A percentile compares a stretch with the other conserved stretches of the same genome.
phyloP scores from a whole-genome alignment of 192 early-diverging fungal genomes.

The Linnemannia schmuckeri region DNA sequence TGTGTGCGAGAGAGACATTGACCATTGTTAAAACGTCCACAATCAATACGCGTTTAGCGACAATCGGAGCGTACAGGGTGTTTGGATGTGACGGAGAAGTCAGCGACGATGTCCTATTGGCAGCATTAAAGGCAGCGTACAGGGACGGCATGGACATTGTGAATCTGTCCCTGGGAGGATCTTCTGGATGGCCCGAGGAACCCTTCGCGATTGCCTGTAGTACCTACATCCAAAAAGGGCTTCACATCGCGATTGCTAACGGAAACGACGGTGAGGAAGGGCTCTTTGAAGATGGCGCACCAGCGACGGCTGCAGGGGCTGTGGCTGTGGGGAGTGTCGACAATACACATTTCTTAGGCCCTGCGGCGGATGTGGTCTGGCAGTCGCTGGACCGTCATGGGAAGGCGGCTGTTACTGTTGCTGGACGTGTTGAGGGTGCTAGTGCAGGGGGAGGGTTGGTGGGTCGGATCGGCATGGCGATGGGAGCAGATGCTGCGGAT shows the following conservation, averaged over 20 bases:
- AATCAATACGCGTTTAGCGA: slow-evolving; percentile 47
- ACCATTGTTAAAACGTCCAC: no score
- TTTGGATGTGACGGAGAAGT: slow-evolving; percentile 82
- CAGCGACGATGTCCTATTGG: slow-evolving; percentile 77
- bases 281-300: slow-evolving; percentile 40
- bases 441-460: background rate
- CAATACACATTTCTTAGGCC: slow-evolving; percentile 41
- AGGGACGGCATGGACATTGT: slow-evolving; percentile 83
- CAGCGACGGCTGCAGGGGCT: slow-evolving; percentile 34
- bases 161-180: slow-evolving; percentile 85
- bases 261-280: slow-evolving; percentile 76
- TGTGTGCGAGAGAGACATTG: no score
- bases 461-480: slow-evolving; percentile 30
- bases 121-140: slow-evolving; percentile 79
- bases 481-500: slow-evolving; percentile 30
- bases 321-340: slow-evolving; percentile 69
- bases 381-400: slow-evolving; percentile 3
- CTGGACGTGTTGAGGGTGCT: background rate
- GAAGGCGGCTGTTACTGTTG: background rate
- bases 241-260: slow-evolving; percentile 69
- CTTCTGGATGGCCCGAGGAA: slow-evolving; percentile 70
- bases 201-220: slow-evolving; percentile 70
- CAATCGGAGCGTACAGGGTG: slow-evolving; percentile 83
- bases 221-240: slow-evolving; percentile 59
- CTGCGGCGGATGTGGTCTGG: slow-evolving; percentile 26